Percentiles rank a stretch among this genome's conserved stretches.
phyloP scores from a whole-genome alignment of 2,329 filamentous ascomycete genomes.

The Ophiostoma piceae region DNA sequence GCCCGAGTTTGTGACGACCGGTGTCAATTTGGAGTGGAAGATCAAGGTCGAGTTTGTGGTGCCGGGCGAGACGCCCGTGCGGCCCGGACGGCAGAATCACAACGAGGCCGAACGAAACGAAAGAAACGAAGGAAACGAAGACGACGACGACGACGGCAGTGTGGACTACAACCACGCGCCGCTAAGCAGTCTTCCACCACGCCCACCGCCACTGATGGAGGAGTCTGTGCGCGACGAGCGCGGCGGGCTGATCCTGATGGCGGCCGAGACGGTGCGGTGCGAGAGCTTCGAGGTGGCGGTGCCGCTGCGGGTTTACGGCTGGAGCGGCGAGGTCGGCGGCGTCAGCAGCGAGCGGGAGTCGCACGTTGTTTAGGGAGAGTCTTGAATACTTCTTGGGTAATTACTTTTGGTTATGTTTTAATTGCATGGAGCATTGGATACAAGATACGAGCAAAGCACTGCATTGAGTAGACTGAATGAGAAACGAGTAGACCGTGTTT shows the following conservation, averaged over 20 bases:
- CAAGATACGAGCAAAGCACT: not conserved
- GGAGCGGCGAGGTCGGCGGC: slow-evolving; percentile 37
- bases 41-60: slow-evolving; percentile 90
- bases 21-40: slow-evolving; percentile 82
- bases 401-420: not conserved
- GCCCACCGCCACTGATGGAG: slow-evolving; percentile 58
- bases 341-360: slow-evolving; percentile 15
- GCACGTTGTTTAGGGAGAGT: slow-evolving; percentile 15
- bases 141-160: slow-evolving; percentile 28
- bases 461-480: not conserved
- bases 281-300: slow-evolving; percentile 90
- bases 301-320: slow-evolving; percentile 74
- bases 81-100: not conserved
- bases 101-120: not conserved
- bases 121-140: not conserved
- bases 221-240: slow-evolving; percentile 73
- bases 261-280: slow-evolving; percentile 70
- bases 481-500: not conserved
- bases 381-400: not conserved
- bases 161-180: not conserved
- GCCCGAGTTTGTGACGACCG: slow-evolving; percentile 87
- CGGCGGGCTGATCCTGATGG: slow-evolving; percentile 66
- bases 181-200: not conserved
- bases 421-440: not conserved
- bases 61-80: slow-evolving; percentile 37